Conservation (phyloP, 2,329 filamentous ascomycete genomes). For the Colletotrichum filicis region DNA sequence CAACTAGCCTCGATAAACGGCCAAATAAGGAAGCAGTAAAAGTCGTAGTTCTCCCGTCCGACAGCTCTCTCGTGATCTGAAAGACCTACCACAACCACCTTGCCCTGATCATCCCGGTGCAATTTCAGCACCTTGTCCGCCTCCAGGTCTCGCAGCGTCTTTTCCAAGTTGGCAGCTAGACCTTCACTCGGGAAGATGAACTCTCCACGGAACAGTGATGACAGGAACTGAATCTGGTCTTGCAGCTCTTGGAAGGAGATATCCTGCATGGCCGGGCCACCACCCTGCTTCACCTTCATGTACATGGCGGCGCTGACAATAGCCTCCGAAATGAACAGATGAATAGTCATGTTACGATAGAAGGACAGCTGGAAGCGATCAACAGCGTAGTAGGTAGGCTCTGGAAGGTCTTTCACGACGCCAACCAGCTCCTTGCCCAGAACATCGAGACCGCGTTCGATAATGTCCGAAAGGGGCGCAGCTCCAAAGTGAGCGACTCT, state of each 20-base stretch:
- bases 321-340: slow-evolving; percentile 94
- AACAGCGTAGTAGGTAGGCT: slow-evolving; percentile 94
- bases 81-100: slow-evolving; percentile 77
- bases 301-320: slow-evolving; percentile 93
- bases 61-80: slow-evolving; percentile 79
- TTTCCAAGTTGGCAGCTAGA: slow-evolving; percentile 81
- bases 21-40: slow-evolving; percentile 99
- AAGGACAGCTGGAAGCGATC: slow-evolving; percentile 98
- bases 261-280: slow-evolving; percentile 82
- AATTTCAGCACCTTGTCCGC: slow-evolving; percentile 81
- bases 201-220: slow-evolving; percentile 92
- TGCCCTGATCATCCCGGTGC: slow-evolving; percentile 63
- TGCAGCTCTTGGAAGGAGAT: slow-evolving; percentile 80
- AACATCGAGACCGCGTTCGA: slow-evolving; percentile 91
- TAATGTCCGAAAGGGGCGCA: slow-evolving; percentile 80
- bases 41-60: slow-evolving; percentile 95
- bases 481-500: slow-evolving; percentile 93
- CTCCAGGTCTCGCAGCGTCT: slow-evolving; percentile 82
- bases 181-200: slow-evolving; percentile 97
- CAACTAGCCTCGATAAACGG: slow-evolving; percentile 96
- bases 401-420: slow-evolving; percentile 79
- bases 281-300: slow-evolving; percentile 88
- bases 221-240: slow-evolving; percentile 88
- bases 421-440: slow-evolving; percentile 91
- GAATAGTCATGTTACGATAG: slow-evolving; percentile 99